Conservation (phyloP, 1,284 basidiomycete species). For the Laetiporus sulphureus region DNA sequence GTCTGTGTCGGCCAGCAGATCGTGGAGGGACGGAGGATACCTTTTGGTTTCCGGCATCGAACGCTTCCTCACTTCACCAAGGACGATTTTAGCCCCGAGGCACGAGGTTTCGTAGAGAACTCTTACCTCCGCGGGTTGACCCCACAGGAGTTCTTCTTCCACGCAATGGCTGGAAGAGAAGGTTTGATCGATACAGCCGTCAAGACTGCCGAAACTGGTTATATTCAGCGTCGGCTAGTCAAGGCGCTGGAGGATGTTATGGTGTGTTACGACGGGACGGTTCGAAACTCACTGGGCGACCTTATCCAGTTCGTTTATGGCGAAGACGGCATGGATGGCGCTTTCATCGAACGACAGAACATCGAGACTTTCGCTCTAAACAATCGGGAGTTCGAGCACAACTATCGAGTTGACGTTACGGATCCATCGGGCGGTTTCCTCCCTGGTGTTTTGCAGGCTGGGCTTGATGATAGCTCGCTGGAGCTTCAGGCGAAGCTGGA, state of each 20-base stretch:
- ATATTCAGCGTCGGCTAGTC: conserved; percentile 96
- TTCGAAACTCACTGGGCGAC: conserved; percentile 93
- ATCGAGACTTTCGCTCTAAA: conserved; percentile 86
- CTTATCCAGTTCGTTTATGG: conserved; percentile 97
- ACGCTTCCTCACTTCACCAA: conserved; percentile 97
- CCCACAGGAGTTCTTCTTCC: conserved; percentile 99
- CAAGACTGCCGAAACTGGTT: conserved; percentile 99
- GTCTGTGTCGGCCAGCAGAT: conserved; percentile 98
- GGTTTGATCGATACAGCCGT: conserved; percentile 99
- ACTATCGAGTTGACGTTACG: conserved; percentile 91
- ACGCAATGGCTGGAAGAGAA: conserved; percentile 99
- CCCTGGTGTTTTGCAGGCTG: conserved; percentile 84
- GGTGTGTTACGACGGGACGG: conserved; percentile 97
- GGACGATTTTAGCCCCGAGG: conserved; percentile 97
- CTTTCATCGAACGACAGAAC: conserved; percentile 93
- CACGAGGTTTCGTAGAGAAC: conserved; percentile 99
- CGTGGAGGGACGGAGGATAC: conserved; percentile 97
- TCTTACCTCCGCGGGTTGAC: conserved; percentile 98
- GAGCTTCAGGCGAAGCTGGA: conserved; percentile 90
- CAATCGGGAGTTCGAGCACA: conserved; percentile 81
- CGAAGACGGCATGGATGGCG: conserved; percentile 98
- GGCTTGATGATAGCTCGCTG: conserved; percentile 85
- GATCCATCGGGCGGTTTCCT: conserved; percentile 74
- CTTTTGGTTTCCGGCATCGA: conserved; percentile 96
- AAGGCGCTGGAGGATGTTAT: conserved; percentile 98